These are phyloP conservation scores for Jatropha multifida DNA, from an alignment of 441 rosid genomes.

Conservation along the genomic window DNA sequence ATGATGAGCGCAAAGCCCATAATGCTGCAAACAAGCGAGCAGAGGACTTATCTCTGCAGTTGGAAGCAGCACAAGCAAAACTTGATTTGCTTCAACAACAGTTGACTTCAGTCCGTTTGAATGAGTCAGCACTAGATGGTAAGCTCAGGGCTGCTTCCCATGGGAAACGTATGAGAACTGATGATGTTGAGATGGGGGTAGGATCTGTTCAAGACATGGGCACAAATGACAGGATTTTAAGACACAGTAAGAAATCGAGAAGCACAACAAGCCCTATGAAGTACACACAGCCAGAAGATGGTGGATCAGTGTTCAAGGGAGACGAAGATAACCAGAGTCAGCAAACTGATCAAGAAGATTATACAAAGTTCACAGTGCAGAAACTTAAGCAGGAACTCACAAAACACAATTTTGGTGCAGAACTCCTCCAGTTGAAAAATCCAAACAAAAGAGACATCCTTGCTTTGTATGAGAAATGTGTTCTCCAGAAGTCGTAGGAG, in stretches of 20 bases:
- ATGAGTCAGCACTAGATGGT: conserved; percentile 80
- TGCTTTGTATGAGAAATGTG: conserved; percentile 70
- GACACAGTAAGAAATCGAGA: conserved; percentile 65
- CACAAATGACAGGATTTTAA: conserved; percentile 43
- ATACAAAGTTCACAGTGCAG: conserved; percentile 72
- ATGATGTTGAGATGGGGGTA: conserved; percentile 62
- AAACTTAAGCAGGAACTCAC: conserved; percentile 91
- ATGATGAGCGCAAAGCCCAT: conserved; percentile 82
- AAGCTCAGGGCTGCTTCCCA: conserved; percentile 78
- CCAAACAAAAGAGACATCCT: conserved; percentile 89
- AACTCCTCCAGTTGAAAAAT: conserved; percentile 71
- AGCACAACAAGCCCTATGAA: conserved; percentile 60
- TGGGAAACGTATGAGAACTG: conserved; percentile 70
- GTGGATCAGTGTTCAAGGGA: conserved; percentile 61
- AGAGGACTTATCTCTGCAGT: conserved; percentile 76
- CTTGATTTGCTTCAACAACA: conserved; percentile 86
- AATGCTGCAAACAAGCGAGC: conserved; percentile 71
- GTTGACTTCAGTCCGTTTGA: conserved; percentile 77
- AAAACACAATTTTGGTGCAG: conserved; percentile 74
- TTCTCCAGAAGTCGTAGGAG: conserved; percentile 56
- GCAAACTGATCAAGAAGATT: conserved; percentile 64
- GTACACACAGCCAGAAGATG: conserved; percentile 58
- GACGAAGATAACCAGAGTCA: conserved; percentile 67
- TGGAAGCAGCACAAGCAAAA: conserved; percentile 79
- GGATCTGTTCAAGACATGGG: conserved; percentile 65